Evolutionary conservation across 2,329 filamentous ascomycete genomes (phyloP), one percentile per base, ranked within the genome.

Genomic region (Aspergillus transmontanensis): DNA sequence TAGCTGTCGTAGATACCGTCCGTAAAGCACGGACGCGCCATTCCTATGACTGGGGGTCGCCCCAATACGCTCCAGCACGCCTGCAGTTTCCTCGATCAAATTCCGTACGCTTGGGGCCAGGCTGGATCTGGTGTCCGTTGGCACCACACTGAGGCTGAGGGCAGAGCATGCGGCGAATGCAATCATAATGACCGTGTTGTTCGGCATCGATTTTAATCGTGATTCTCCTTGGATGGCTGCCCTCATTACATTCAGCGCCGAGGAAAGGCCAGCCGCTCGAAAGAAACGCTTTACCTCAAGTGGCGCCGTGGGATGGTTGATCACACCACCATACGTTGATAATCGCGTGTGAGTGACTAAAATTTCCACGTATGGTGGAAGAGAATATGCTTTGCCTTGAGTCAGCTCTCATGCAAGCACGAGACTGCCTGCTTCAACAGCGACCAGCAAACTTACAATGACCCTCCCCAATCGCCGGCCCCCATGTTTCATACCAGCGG

Each of bases 151-250:
- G 5, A 90, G 81, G 11, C 86, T 85, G n/a, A 90, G 76, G 0
- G 88, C 88, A 65, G 90, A 90, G 69, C 87, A 90, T 5, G 88
- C 88, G 0, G 90, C 89, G 66, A 91, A 92, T 1, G 89, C 90
- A 14, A 92, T 90, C 90, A 92, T 92, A 66, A 92, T 90, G 60
- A 89, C 86, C 0, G 90, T 91, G 68, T 92, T 92, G 75, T 92
- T 92, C 0, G 90, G 90, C 89, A 92, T 92, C 0, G 89, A 91
- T 60, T 87, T 87, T 0, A 92, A 82, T 64, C 89, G 85, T 0
- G 83, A 80, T 71, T 92, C 90, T 39, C 89, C 89, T 74, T 91
- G 89, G 6, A 92, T 90, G 0, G 89, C 89, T 1, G 88, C 88
- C 26, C 90, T 86, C 82, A 92, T 86, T 5, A 92, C 90, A 62